Base-by-base conservation (phyloP, 2,329 filamentous ascomycete genomes). In the Phaeosphaeria sp. region DNA sequence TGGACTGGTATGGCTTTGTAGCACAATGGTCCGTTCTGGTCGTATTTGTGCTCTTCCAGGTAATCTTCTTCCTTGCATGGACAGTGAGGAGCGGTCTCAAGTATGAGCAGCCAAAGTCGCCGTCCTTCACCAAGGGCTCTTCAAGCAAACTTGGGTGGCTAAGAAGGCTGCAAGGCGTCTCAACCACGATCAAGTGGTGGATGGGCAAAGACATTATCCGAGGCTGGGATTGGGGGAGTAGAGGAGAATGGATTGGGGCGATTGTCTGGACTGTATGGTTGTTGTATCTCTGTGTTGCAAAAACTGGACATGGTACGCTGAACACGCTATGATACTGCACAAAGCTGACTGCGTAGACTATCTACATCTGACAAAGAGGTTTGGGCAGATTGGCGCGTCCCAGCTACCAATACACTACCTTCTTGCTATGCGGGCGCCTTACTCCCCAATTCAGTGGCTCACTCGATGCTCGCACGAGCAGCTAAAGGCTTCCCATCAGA, bases 321-420 rank as follows among this genome's bases (percentile, higher is more conserved):
- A 6, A 13, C 11, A 36, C 30, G 13, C 30, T 11, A 36, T 15
- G 30, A 13, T 36, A 6, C 30, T 15, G 13, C 5, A 13, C 30
- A 36, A 36, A 15, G 30, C 30, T 36, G 30, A 25, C 6, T 27
- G 2, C 50, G 30, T 36, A 87, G 86, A 89, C 71, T 89, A 88
- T 55, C 78, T 88, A 27, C 87, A 89, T 70, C 75, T 89, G 22
- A 88, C 87, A 22, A 88, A 87, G 74, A 82, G 86, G 5, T 80
- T 89, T 52, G 86, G 84, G 18, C 84, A 85, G 47, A 80, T 88
- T 50, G 85, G 79, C 21, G 79, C 85, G 6, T 87, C 86, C 9
- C 87, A 89, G 64, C 70, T 78, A 1, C 87, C 87, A 1, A 70
- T 88, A 2, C 85, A 88, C 54, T 85, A 87, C 55, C 78, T 88